Evolutionary conservation across 192 early-diverging fungal genomes (phyloP).

Genomic region (Backusella westeae): DNA sequence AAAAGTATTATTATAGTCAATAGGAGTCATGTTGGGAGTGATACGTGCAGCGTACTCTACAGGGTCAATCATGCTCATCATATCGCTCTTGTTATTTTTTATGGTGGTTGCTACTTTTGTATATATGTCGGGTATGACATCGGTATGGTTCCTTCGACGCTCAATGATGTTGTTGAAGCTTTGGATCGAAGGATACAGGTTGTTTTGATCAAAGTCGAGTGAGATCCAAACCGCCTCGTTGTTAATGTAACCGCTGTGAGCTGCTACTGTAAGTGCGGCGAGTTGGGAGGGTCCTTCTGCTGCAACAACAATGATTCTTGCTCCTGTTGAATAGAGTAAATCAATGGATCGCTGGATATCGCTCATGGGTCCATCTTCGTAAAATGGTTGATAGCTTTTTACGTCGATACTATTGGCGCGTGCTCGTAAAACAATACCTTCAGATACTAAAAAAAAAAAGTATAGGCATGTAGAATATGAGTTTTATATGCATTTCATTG

Average conservation of each 20-base stretch:
- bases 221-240: conserved; percentile 31
- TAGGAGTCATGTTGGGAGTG: conserved; percentile 19
- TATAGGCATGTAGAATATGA: not conserved
- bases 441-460: conserved; percentile 35
- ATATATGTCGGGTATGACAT: not conserved
- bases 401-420: conserved; percentile 31
- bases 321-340: conserved; percentile 33
- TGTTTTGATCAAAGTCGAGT: not conserved
- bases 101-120: not conserved
- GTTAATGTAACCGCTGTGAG: conserved; percentile 34
- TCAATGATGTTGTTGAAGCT: conserved; percentile 23
- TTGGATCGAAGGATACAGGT: not conserved
- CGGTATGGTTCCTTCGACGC: conserved; percentile 14
- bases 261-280: conserved; percentile 38
- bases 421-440: conserved; percentile 34
- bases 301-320: conserved; percentile 39
- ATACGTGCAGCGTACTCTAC: conserved; percentile 19
- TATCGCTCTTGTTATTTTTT: not conserved
- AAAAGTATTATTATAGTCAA: conserved; percentile 37
- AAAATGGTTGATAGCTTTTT: conserved; percentile 39
- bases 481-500: not conserved
- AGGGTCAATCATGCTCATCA: conserved; percentile 10
- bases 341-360: conserved; percentile 36
- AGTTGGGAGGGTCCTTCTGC: conserved; percentile 33
- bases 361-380: conserved; percentile 31